These are phyloP conservation scores for Metschnikowia koreensis DNA, from an alignment of 805 yeast genomes.

Conservation along the genomic window DNA sequence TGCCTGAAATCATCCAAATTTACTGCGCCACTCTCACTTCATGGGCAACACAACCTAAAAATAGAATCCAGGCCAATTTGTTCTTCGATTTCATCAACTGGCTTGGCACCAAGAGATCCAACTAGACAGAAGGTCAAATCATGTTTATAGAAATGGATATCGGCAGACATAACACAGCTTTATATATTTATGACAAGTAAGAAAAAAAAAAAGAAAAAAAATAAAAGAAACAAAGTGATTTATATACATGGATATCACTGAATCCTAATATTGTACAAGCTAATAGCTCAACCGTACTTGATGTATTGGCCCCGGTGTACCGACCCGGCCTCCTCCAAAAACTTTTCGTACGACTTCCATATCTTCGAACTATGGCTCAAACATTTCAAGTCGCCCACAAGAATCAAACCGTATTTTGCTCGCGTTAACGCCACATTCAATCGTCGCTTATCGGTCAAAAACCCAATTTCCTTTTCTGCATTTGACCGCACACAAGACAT, in stretches of 20 bases:
- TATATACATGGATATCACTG: too few species aligned
- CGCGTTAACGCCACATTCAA: constrained; percentile 45
- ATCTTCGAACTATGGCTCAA: constrained; percentile 58
- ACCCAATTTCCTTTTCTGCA: constrained; percentile 38
- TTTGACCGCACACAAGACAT: constrained; percentile 45
- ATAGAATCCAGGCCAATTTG: constrained; percentile 52
- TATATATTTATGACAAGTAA: too few species aligned
- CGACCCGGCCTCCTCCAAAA: background rate
- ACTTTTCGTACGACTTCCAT: constrained; percentile 57
- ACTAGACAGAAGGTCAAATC: background rate
- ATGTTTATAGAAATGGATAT: too few species aligned
- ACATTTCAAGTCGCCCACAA: constrained; percentile 81
- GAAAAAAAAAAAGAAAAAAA: too few species aligned
- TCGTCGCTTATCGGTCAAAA: constrained; percentile 42
- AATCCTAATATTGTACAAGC: too few species aligned
- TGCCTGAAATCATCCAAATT: constrained; percentile 50
- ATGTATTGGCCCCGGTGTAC: background rate
- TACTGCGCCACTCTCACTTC: constrained; percentile 54
- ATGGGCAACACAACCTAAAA: constrained; percentile 55
- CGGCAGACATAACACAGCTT: too few species aligned
- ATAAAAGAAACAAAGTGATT: too few species aligned
- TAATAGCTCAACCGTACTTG: background rate
- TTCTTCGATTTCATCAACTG: constrained; percentile 82
- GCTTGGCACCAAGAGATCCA: constrained; percentile 37
- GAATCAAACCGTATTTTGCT: constrained; percentile 40